Evolutionary conservation across 2,329 filamentous ascomycete genomes (phyloP).

Genomic region (Colletotrichum sp.): DNA sequence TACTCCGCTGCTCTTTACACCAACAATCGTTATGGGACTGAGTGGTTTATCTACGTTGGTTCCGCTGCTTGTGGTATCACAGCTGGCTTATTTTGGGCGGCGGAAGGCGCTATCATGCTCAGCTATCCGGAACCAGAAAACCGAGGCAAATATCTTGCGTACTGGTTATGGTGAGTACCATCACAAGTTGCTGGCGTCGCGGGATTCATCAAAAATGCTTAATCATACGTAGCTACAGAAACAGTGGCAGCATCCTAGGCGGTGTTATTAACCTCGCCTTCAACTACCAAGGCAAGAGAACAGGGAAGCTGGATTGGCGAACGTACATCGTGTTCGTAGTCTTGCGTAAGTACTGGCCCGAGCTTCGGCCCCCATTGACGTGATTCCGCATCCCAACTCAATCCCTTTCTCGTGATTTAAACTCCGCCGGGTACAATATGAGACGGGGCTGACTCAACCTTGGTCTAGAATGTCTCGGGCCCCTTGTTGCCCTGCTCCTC

Average conservation of each 20-base stretch:
- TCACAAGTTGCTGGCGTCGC: neutral
- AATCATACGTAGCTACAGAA: conserved; percentile 10
- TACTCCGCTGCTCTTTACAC: conserved; percentile 41
- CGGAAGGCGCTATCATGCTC: conserved; percentile 30
- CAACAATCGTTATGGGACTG: conserved; percentile 34
- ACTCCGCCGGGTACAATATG: neutral
- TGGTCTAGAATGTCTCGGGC: conserved; percentile 25
- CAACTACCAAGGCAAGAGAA: conserved; percentile 32
- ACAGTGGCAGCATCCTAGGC: conserved; percentile 39
- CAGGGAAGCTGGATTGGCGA: conserved; percentile 27
- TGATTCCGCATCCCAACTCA: neutral
- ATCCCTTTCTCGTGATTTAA: neutral
- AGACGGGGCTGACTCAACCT: neutral
- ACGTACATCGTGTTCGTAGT: conserved; percentile 33
- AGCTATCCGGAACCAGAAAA: conserved; percentile 23
- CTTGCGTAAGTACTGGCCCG: conserved; percentile 6
- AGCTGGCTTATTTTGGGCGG: conserved; percentile 29
- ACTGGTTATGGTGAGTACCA: conserved; percentile 19
- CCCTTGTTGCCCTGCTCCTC: conserved; percentile 28
- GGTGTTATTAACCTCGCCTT: conserved; percentile 50
- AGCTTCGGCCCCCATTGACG: neutral
- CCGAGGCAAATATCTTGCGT: conserved; percentile 14
- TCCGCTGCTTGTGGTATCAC: conserved; percentile 27
- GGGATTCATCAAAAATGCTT: neutral
- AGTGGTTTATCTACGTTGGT: conserved; percentile 26